Evolutionary conservation across 192 early-diverging fungal species (phyloP).

Genomic region (Dissophora ornata): DNA sequence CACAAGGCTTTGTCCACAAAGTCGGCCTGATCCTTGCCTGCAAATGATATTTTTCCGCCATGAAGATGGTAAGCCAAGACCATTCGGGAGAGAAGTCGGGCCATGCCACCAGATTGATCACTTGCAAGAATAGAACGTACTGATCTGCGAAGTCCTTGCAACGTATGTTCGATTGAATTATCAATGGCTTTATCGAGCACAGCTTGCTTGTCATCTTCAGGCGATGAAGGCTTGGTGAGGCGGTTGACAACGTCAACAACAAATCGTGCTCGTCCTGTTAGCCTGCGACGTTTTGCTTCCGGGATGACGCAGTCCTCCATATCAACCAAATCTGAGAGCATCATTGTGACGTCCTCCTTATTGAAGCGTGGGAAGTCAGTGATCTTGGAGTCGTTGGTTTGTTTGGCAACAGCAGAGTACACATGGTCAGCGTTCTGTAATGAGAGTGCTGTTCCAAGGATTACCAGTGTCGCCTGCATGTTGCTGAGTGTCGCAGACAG

Average conservation of each 20-base stretch:
- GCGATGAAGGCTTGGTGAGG: not conserved
- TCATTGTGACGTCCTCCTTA: not conserved
- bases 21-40: not conserved
- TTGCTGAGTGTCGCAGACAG: slow-evolving; percentile 16
- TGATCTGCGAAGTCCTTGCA: not conserved
- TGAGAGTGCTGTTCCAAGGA: slow-evolving; percentile 45
- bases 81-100: slow-evolving; percentile 33
- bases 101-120: not conserved
- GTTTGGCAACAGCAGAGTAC: slow-evolving; percentile 13
- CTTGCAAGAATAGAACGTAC: slow-evolving; percentile 2
- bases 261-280: slow-evolving; percentile 20
- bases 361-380: not conserved
- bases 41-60: slow-evolving; percentile 21
- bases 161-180: slow-evolving; percentile 6
- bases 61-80: slow-evolving; percentile 22
- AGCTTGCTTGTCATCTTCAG: slow-evolving; percentile 11
- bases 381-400: not conserved
- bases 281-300: slow-evolving; percentile 10
- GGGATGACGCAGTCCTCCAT: not conserved
- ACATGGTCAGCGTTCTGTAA: slow-evolving; percentile 12
- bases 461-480: slow-evolving; percentile 34
- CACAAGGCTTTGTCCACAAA: not conserved
- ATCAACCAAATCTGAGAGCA: slow-evolving; percentile 8
- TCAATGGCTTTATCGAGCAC: slow-evolving; percentile 22
- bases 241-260: slow-evolving; percentile 12